phyloP scores from a whole-genome alignment of 225 moss, liverwort and hornwort species.

The Rhytidiadelphus loreus region DNA sequence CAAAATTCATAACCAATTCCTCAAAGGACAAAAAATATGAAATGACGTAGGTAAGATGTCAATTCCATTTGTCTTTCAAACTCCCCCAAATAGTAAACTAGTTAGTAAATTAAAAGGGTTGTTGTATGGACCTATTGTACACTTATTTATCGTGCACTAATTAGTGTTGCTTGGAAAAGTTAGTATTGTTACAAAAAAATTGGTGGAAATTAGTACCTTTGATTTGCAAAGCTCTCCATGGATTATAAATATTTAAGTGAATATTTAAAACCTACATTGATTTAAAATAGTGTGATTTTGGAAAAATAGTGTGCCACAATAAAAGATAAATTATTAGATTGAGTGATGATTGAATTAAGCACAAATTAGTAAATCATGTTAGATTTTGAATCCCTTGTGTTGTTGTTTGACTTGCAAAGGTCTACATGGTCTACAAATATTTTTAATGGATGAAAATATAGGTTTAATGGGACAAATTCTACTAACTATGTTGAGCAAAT shows the following conservation, averaged over 20 bases:
- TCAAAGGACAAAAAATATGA: background rate
- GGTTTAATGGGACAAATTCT: background rate
- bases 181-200: background rate
- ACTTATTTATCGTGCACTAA: background rate
- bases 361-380: background rate
- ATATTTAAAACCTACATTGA: background rate
- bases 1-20: background rate
- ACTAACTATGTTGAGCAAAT: accelerated
- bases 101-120: background rate
- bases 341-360: background rate
- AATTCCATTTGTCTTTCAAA: background rate
- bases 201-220: background rate
- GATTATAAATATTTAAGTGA: too few relatives aligned
- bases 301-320: background rate
- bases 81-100: background rate
- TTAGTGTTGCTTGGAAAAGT: background rate
- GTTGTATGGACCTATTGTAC: background rate
- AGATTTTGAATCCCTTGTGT: background rate
- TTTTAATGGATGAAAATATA: background rate
- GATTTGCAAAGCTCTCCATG: too few relatives aligned
- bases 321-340: background rate
- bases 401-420: background rate
- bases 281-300: background rate
- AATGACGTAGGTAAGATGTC: background rate
- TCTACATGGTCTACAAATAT: background rate